phyloP scores from a whole-genome alignment of 495 filamentous ascomycete species.

The Annulohypoxylon stygium region DNA sequence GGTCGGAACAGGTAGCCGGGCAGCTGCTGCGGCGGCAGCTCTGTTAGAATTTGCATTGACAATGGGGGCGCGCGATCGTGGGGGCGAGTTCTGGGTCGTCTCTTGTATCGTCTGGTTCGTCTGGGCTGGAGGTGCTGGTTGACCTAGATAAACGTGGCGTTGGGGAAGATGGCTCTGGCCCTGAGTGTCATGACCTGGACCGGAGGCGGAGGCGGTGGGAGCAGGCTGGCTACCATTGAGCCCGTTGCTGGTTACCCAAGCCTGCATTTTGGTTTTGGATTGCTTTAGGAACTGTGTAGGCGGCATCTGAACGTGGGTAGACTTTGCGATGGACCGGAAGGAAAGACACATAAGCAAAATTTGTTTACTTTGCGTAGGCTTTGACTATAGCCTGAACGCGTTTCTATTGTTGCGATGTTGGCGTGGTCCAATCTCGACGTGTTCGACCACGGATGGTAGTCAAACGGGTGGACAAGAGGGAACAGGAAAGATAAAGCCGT shows the following conservation, averaged over 20 bases:
- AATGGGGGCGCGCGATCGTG: slow-evolving; percentile 51
- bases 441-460: slow-evolving; percentile 42
- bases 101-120: slow-evolving; percentile 23
- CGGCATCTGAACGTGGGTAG: slow-evolving; percentile 49
- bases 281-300: slow-evolving; percentile 51
- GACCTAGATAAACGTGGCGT: slow-evolving; percentile 50
- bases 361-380: slow-evolving; percentile 47
- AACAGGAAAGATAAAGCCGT: slow-evolving; percentile 35
- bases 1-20: slow-evolving; percentile 43
- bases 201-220: slow-evolving; percentile 42
- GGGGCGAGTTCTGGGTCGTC: slow-evolving; percentile 39
- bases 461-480: slow-evolving; percentile 43
- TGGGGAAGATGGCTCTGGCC: slow-evolving; percentile 36
- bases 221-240: slow-evolving; percentile 39
- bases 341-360: slow-evolving; percentile 43
- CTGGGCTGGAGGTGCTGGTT: slow-evolving; percentile 41
- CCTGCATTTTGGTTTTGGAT: slow-evolving; percentile 52
- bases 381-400: slow-evolving; percentile 41
- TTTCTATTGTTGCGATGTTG: slow-evolving; percentile 33
- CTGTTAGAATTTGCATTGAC: slow-evolving; percentile 49
- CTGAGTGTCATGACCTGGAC: slow-evolving; percentile 42
- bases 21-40: slow-evolving; percentile 36
- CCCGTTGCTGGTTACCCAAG: slow-evolving; percentile 51
- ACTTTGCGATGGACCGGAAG: slow-evolving; percentile 37
- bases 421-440: slow-evolving; percentile 48